Evolutionary conservation across 1,284 basidiomycete species (phyloP), one percentile per base, ranked within the genome.

Genomic region (Puccinia coronata): DNA sequence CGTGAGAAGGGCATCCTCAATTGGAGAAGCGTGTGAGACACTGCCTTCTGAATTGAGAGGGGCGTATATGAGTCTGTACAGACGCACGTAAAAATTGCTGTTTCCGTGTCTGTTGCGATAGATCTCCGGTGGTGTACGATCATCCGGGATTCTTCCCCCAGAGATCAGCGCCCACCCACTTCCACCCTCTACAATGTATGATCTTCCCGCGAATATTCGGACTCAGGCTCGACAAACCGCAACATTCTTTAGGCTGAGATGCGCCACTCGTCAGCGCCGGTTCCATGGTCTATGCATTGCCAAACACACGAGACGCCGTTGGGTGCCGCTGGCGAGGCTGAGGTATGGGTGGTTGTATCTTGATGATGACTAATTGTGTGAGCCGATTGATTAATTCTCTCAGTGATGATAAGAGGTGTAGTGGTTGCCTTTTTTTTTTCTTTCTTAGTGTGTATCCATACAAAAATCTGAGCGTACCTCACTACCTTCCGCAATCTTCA

Each of bases 401-500:
- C 11, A 31, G 18, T 59, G 28, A 59, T 59, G 28, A 59, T 31
- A 59, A 16, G 25, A 28, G 34, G 28, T 16, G 57, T 59, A 31
- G 28, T 53, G 6, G 23, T 53, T 53, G 23, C 5, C 34, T 31
- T 59, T 59, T 34, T 59, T 59, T 11, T 59, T 34, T 25, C 9
- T 23, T 9, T 23, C 31, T 14, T 31, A 59, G 16, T 59, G 57
- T 31, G 31, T 59, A 25, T 59, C 8, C 34, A 18, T 31, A 59
- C 57, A n/a, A n/a, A n/a, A 59, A 59, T 59, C 57, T 31, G 34
- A 59, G 28, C 57, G 57, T 14, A 59, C 57, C 28, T 59, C n/a
- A n/a, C n/a, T 31, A 59, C 57, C 57, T 59, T 59, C 57, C 57
- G 28, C 57, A 59, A 59, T 59, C 57, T 59, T 59, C 57, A 59